Percentiles rank a stretch among this genome's conserved stretches.
Conservation (phyloP, 2,329 filamentous ascomycete species). For the Fusarium sp. region DNA sequence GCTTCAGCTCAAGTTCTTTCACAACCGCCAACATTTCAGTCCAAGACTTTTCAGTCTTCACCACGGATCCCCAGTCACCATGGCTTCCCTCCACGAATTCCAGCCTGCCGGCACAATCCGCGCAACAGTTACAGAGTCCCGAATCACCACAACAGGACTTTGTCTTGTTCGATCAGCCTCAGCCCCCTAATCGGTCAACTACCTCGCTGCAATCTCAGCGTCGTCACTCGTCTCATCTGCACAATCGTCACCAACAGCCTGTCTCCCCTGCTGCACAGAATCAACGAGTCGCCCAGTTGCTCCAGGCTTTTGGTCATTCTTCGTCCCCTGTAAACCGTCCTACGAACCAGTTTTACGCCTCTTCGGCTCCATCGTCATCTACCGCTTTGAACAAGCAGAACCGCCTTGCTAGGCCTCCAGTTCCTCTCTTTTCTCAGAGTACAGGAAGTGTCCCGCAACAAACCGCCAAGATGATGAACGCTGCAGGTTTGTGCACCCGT, state of each 20-base stretch:
- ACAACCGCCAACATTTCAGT: slow-evolving; percentile 67
- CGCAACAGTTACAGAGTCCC: slow-evolving; percentile 64
- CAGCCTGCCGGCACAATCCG: slow-evolving; percentile 70
- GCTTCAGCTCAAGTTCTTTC: slow-evolving; percentile 66
- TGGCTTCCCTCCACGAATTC: slow-evolving; percentile 78
- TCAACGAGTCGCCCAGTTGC: slow-evolving; percentile 67
- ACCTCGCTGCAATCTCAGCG: slow-evolving; percentile 53
- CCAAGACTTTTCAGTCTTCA: slow-evolving; percentile 79
- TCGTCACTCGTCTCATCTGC: slow-evolving; percentile 55
- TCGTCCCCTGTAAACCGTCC: slow-evolving; percentile 67
- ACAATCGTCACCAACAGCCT: slow-evolving; percentile 56
- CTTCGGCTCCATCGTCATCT: slow-evolving; percentile 70
- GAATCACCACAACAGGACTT: slow-evolving; percentile 73
- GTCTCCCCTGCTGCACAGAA: slow-evolving; percentile 58
- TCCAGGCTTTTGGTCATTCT: slow-evolving; percentile 65
- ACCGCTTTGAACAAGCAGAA: slow-evolving; percentile 65
- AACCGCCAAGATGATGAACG: slow-evolving; percentile 56
- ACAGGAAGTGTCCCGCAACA: slow-evolving; percentile 62
- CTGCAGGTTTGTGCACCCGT: slow-evolving; percentile 47
- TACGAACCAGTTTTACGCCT: slow-evolving; percentile 71
- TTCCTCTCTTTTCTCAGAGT: slow-evolving; percentile 75
- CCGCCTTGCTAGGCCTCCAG: slow-evolving; percentile 68
- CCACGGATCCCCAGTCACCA: slow-evolving; percentile 83
- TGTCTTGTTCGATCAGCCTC: slow-evolving; percentile 73
- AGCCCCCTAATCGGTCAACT: slow-evolving; percentile 50